Evolutionary conservation across 1,284 basidiomycete species (phyloP).

Genomic region (Cystobasidium slooffiae): DNA sequence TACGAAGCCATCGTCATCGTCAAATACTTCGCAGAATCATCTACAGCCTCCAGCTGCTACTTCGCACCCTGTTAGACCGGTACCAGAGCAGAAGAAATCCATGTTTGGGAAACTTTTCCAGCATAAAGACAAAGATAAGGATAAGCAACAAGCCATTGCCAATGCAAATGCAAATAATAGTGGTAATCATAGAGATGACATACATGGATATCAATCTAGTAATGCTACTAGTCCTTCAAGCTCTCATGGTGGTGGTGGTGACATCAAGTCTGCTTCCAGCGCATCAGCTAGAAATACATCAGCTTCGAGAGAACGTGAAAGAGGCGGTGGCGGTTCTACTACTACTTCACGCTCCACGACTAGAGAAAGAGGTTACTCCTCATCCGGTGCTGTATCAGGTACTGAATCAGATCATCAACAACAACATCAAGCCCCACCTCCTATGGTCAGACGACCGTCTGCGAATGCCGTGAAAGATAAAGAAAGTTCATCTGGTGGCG

Average conservation of each 20-base stretch:
- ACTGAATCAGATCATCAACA: constrained; percentile 27
- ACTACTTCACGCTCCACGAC: not conserved
- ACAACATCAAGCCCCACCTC: constrained; percentile 1
- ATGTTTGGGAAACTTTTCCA: constrained; percentile 43
- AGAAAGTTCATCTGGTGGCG: constrained; percentile 18
- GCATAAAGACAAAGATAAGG: constrained; percentile 33
- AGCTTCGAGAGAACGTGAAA: constrained; percentile 1
- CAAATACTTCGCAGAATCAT: not conserved
- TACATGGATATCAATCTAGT: constrained; percentile 4
- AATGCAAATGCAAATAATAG: too few relatives aligned
- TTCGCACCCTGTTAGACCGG: not conserved
- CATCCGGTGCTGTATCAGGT: constrained; percentile 27
- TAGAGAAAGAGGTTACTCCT: constrained; percentile 33
- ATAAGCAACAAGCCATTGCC: constrained; percentile 3
- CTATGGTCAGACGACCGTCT: constrained; percentile 24
- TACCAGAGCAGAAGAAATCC: constrained; percentile 37
- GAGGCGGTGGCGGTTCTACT: too few relatives aligned
- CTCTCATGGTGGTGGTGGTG: constrained; percentile 4
- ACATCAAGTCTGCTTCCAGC: not conserved
- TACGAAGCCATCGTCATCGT: not conserved
- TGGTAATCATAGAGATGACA: too few relatives aligned
- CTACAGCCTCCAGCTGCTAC: constrained; percentile 7
- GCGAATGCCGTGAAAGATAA: constrained; percentile 21
- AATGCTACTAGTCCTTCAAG: not conserved
- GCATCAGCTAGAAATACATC: not conserved